Percentiles rank a stretch among this genome's conserved stretches.
Conservation (phyloP, 495 filamentous ascomycete genomes). For the Hyaloscypha hepaticicola region DNA sequence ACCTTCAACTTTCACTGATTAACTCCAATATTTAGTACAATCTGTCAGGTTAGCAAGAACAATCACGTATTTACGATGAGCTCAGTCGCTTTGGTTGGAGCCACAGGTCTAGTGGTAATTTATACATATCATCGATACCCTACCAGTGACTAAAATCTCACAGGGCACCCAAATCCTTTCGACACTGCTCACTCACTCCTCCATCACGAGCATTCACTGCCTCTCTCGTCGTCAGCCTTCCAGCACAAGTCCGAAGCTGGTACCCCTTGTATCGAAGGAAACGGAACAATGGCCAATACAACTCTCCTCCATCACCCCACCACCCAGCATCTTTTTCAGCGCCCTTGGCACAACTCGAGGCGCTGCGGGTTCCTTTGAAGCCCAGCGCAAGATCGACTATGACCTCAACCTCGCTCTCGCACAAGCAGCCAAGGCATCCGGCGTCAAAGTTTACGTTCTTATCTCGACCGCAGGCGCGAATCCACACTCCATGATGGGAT, state of each 20-base stretch:
- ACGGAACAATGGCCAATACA: conserved; percentile 46
- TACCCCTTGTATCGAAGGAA: conserved; percentile 36
- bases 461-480: conserved; percentile 29
- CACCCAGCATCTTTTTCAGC: conserved; percentile 56
- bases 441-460: conserved; percentile 51
- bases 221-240: conserved; percentile 42
- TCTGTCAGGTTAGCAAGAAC: background rate
- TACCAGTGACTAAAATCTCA: background rate
- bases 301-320: conserved; percentile 47
- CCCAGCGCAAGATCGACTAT: conserved; percentile 61
- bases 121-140: background rate
- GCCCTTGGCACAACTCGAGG: conserved; percentile 57
- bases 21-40: background rate
- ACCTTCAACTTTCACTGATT: background rate
- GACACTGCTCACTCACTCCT: conserved; percentile 42
- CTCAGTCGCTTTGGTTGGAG: conserved; percentile 28
- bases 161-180: conserved; percentile 50
- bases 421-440: conserved; percentile 55
- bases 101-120: conserved; percentile 30
- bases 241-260: conserved; percentile 41
- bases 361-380: conserved; percentile 56
- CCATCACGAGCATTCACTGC: conserved; percentile 27
- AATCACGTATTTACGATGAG: conserved; percentile 16
- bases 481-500: conserved; percentile 24
- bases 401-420: conserved; percentile 61